Evolutionary conservation across 2,329 filamentous ascomycete species (phyloP), one percentile per base, ranked within the genome.

Genomic region (Elsinoe australis): DNA sequence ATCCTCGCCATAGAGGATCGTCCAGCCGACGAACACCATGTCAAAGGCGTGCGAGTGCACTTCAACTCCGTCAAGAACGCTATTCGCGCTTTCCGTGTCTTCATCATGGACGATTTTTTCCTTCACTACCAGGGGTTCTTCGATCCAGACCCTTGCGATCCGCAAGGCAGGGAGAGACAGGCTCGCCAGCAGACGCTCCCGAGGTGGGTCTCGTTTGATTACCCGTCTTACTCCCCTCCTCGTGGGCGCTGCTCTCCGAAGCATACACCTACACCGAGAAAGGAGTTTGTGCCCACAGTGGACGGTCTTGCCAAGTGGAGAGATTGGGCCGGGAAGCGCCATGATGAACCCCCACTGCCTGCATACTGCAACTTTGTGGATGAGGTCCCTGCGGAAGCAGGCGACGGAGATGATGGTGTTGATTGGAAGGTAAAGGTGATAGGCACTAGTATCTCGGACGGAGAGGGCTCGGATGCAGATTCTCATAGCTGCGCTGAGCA

Each of bases 61-160:
- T 38, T 36, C 21, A 48, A 29, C 24, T 48, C 45, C 1, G 17
- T 39, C 45, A 48, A 31, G 34, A 48, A 48, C 22, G 45, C 45
- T 15, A 19, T 48, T 6, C 45, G 45, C 21, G 32, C 14, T 3
- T 38, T 28, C 22, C 22, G 17, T 5, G 22, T 10, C 12, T 17
- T 28, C n/a, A 15, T 15, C 10, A 39, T 15, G 2, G 14, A 9
- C 14, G 2, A 8, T 5, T 29, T 28, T 7, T 28, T 48, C 14
- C 10, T 15, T 8, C 5, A 33, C 19, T 48, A 33, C 33, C 6
- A 6, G n/a, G 22, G 19, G 3, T 5, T 12, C 5, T 48, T 48
- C 22, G 32, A 36, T 10, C 31, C 32, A 15, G 45, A 48, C 18
- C 24, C 45, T 3, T 38, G 34, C 17, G 24, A 44, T 19, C 39